These are phyloP conservation scores for Exsudoporus frostii DNA, from an alignment of 768 basidiomycete species.

Conservation along the genomic window DNA sequence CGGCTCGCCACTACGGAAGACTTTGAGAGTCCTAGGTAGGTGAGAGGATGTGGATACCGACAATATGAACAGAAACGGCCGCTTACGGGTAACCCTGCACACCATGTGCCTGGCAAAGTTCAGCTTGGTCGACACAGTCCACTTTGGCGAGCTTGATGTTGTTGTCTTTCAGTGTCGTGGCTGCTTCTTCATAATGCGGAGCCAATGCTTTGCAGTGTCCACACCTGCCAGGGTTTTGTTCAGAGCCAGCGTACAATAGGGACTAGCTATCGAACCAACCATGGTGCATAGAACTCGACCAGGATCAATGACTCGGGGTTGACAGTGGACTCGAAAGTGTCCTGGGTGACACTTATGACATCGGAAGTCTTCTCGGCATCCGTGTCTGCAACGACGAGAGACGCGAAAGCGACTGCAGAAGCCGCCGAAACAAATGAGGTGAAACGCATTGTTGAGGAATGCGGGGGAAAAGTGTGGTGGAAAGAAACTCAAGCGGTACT, in stretches of 20 bases:
- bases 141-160: constrained; percentile 92
- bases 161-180: constrained; percentile 87
- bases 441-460: constrained; percentile 59
- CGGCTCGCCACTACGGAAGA: constrained; percentile 82
- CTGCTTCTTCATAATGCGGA: constrained; percentile 92
- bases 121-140: constrained; percentile 92
- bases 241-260: neutral
- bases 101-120: constrained; percentile 85
- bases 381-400: constrained; percentile 48
- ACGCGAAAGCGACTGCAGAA: constrained; percentile 51
- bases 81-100: constrained; percentile 93
- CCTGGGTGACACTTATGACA: constrained; percentile 71
- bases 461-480: constrained; percentile 13
- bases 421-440: constrained; percentile 45
- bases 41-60: neutral
- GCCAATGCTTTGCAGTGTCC: constrained; percentile 96
- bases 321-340: constrained; percentile 66
- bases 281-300: constrained; percentile 94
- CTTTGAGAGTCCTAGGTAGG: constrained; percentile 66
- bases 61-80: neutral
- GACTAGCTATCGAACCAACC: constrained; percentile 40
- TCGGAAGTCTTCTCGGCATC: constrained; percentile 53
- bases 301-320: constrained; percentile 70
- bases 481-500: neutral
- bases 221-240: constrained; percentile 62